Base-by-base conservation (phyloP, 768 basidiomycete species). In the Baorangia bicolor region DNA sequence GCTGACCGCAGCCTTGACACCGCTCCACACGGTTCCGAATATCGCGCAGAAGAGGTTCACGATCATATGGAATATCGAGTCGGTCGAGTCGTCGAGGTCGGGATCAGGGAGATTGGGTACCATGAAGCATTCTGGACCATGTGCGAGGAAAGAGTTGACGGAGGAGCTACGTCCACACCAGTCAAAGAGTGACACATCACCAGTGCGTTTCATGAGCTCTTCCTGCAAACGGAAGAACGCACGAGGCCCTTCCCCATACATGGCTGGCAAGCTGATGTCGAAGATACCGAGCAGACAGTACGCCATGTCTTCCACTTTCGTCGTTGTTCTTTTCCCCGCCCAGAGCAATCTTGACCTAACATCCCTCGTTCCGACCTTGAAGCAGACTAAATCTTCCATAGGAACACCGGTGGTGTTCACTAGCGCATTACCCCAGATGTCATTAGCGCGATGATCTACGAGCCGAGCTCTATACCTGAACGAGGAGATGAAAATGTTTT, bases 281-380 rank as follows among this genome's bases (percentile, higher is more conserved):
- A 71, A 69, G 28, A 72, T 54, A 7, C 67, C 69, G 11, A 71
- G 59, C 12, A 72, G 60, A 42, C 64, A 71, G 51, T 72, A 72
- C 11, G 69, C 61, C 57, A 57, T 63, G 35, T 72, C 70, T 39
- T 71, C 70, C 21, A 64, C 54, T 28, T 65, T 62, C 5, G 63
- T 66, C 35, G 70, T 71, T 23, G 41, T 31, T 30, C 70, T 65
- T n/a, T 55, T 56, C 14, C 69, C 62, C 2, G 65, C 70, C 70
- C 71, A 71, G 34, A 30, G 49, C n/a, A 71, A 40, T 33, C 60
- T 63, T 27, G 55, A 31, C 45, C 60, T 51, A 2, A 69, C 50
- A 18, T 64, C 56, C 44, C 27, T 58, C 14, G 51, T 42, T 11
- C 69, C 65, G 1, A 56, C 30, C 35, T 34, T 48, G 49, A 69